phyloP scores from a whole-genome alignment of 1,139 yeast genomes.

The Debaryomyces coudertii region DNA sequence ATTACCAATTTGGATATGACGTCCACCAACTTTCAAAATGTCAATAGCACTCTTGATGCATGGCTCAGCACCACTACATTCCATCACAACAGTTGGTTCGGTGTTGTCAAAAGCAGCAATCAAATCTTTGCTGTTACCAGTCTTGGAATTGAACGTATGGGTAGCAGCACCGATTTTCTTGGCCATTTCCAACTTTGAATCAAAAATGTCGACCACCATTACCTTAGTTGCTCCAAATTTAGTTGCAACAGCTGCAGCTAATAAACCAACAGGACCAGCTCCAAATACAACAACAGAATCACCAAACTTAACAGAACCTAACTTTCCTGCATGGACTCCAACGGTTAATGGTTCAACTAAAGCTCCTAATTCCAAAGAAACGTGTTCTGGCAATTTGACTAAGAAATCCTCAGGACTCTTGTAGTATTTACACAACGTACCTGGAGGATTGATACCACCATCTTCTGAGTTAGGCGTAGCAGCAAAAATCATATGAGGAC shows the following conservation, averaged over 20 bases:
- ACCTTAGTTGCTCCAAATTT: constrained; percentile 82
- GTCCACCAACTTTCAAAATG: constrained; percentile 62
- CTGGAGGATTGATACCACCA: constrained; percentile 53
- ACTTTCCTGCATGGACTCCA: constrained; percentile 79
- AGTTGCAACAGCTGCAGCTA: constrained; percentile 75
- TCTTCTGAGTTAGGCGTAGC: constrained; percentile 67
- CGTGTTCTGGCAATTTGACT: constrained; percentile 75
- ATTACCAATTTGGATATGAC: constrained; percentile 77
- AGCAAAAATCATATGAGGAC: constrained; percentile 84
- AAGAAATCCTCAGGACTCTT: constrained; percentile 83
- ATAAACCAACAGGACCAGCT: constrained; percentile 91
- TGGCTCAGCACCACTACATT: constrained; percentile 73
- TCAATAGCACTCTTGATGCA: constrained; percentile 68
- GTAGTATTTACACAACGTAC: constrained; percentile 75
- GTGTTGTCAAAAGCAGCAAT: constrained; percentile 46
- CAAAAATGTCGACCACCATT: constrained; percentile 66
- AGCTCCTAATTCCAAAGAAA: constrained; percentile 84
- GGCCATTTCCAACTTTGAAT: constrained; percentile 62
- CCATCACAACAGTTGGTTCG: constrained; percentile 64
- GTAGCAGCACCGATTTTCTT: constrained; percentile 59
- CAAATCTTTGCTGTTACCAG: constrained; percentile 35
- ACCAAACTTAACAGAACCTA: constrained; percentile 69
- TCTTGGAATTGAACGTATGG: constrained; percentile 60
- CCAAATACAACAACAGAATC: constrained; percentile 81
- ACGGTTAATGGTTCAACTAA: constrained; percentile 86